These are phyloP conservation scores for Pisolithus tinctorius DNA, from an alignment of 768 basidiomycete species.

Conservation along the genomic window DNA sequence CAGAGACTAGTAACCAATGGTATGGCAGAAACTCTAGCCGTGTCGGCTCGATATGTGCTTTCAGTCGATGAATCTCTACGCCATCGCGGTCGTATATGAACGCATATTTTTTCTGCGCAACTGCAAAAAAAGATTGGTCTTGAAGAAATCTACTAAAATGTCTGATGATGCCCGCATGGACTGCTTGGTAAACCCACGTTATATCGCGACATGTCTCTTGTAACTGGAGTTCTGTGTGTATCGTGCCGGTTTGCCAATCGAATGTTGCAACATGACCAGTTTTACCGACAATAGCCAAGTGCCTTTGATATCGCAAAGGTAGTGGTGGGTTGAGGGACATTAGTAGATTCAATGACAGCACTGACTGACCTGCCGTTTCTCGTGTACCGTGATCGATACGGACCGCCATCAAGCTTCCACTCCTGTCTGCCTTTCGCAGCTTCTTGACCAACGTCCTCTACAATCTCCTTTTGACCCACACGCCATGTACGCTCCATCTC, in stretches of 20 bases:
- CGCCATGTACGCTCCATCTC: conserved; percentile 89
- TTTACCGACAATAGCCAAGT: conserved; percentile 79
- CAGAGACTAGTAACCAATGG: conserved; percentile 86
- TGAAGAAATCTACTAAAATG: conserved; percentile 65
- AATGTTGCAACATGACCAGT: conserved; percentile 88
- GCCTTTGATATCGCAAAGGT: conserved; percentile 36
- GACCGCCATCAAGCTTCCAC: conserved; percentile 78
- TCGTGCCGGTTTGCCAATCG: conserved; percentile 83
- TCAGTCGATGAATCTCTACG: conserved; percentile 83
- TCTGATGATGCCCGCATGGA: neutral
- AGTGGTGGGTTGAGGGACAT: neutral
- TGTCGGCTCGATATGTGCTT: conserved; percentile 82
- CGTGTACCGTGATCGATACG: conserved; percentile 80
- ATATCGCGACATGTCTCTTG: conserved; percentile 90
- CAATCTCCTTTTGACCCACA: conserved; percentile 75
- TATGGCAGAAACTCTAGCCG: conserved; percentile 90
- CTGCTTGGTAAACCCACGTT: conserved; percentile 46
- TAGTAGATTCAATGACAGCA: too few relatives aligned
- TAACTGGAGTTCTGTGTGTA: conserved; percentile 85
- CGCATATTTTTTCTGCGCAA: conserved; percentile 93
- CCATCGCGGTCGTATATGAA: conserved; percentile 95
- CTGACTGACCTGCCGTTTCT: conserved; percentile 81
- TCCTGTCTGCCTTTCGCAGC: conserved; percentile 72
- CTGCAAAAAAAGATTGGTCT: conserved; percentile 88
- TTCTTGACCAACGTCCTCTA: conserved; percentile 57